Base-by-base conservation (phyloP, 1,284 basidiomycete species). In the Moesziomyces sp. region DNA sequence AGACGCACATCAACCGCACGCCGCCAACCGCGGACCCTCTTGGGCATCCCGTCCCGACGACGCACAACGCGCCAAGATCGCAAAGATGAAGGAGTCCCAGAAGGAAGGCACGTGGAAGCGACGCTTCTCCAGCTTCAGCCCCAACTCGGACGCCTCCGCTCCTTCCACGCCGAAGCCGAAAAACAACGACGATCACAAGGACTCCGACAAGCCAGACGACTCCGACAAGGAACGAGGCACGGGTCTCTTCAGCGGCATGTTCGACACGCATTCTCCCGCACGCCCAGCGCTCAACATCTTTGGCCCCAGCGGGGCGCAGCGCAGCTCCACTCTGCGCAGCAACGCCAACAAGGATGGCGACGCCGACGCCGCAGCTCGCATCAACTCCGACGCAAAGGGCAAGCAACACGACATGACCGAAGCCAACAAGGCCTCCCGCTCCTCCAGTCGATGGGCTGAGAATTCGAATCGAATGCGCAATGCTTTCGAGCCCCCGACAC, bases 1-100 rank as follows among this genome's bases (percentile, higher is more conserved):
- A 13, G 49, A 62, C 24, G 70, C 64, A 0, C 64, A 73, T 51
- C 70, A 67, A 35, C 26, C 47, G 7, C 66, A 70, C 23, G 62
- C 61, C 14, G 72, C 69, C 51, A 54, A 74, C 16, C 66, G 74
- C 18, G 77, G 78, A 45, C 76, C 78, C 13, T 71, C 71, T 1
- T 79, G 76, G 76, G 78, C 76, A 9, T 73, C 68, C 13, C 68
- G 76, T 40, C 78, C 78, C 1, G 66, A 78, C 44, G 74, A 78
- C 42, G 63, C 51, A 51, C 78, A 79, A 43, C 69, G 78, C 30
- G 65, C 72, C 48, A 78, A 77, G 49, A 70, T 79, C 23, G 73
- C 67, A 52, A 74, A 76, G 46, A 62, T 70, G 64, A 77, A 74
- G 46, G 72, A 75, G 21, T 60, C 74, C 40, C 64, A 73, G 30